Evolutionary conservation across 345 rosid genomes (phyloP).

Genomic region (Bretschneidera sinensis): DNA sequence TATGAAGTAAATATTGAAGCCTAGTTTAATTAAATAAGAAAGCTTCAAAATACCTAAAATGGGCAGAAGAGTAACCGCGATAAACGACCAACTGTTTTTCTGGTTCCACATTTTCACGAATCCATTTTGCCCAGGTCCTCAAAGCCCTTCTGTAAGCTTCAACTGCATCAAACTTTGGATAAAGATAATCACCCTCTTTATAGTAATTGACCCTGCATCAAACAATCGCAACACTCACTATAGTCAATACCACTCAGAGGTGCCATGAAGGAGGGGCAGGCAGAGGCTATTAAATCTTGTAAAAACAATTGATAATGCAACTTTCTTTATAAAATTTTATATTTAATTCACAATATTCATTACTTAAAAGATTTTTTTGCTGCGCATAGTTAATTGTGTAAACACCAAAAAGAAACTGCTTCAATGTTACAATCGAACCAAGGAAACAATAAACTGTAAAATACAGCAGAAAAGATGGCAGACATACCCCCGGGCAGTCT

Average conservation of each 20-base stretch:
- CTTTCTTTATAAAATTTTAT: too few species aligned
- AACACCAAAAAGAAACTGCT: background rate
- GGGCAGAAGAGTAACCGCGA: constrained; percentile 95
- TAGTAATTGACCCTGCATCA: constrained; percentile 81
- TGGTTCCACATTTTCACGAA: constrained; percentile 50
- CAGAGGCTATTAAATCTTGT: too few species aligned
- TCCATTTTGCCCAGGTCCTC: constrained; percentile 89
- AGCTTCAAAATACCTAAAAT: constrained; percentile 55
- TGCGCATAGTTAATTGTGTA: too few species aligned
- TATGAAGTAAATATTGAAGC: background rate
- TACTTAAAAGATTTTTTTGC: background rate
- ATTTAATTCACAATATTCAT: too few species aligned
- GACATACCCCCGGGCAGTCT: constrained; percentile 84
- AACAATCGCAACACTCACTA: constrained; percentile 11
- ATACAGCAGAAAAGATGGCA: background rate
- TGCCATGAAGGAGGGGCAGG: too few species aligned
- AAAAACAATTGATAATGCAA: too few species aligned
- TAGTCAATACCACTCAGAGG: too few species aligned
- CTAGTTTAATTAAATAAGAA: background rate
- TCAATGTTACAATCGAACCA: background rate
- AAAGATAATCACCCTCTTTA: constrained; percentile 81
- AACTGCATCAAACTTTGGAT: constrained; percentile 71
- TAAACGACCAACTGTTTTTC: constrained; percentile 65
- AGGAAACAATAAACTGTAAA: background rate
- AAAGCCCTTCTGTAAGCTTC: constrained; percentile 86